These are phyloP conservation scores for Vicia sativa DNA, from an alignment of 306 rosid species.

Conservation along the genomic window DNA sequence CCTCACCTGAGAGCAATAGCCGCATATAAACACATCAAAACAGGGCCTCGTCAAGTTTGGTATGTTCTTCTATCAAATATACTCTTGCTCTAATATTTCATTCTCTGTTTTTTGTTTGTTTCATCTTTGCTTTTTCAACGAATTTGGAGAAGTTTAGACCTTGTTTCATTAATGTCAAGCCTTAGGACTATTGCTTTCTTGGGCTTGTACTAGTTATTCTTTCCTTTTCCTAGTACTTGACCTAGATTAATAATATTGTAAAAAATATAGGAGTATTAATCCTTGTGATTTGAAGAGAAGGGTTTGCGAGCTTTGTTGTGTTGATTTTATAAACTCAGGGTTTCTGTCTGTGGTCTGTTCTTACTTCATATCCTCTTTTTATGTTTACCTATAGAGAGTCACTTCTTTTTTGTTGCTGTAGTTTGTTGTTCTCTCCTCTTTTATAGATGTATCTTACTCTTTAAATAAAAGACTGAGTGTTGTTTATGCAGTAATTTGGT, in stretches of 20 bases:
- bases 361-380: background rate
- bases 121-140: too few species aligned
- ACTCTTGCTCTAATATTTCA: background rate
- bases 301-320: background rate
- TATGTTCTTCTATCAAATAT: conserved; percentile 39
- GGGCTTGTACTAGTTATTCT: too few species aligned
- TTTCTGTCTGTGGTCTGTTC: conserved; percentile 3
- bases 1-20: conserved; percentile 94
- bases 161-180: too few species aligned
- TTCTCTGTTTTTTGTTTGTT: background rate
- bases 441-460: background rate
- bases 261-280: too few species aligned
- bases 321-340: conserved; percentile 23
- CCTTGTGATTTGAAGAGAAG: too few species aligned
- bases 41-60: conserved; percentile 82
- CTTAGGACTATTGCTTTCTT: too few species aligned
- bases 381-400: too few species aligned
- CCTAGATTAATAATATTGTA: too few species aligned
- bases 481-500: conserved; percentile 3
- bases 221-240: too few species aligned
- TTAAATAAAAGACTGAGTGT: background rate
- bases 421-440: too few species aligned
- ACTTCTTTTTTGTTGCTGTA: too few species aligned
- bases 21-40: conserved; percentile 84
- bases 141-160: too few species aligned